Percentiles rank a stretch among this genome's conserved stretches.
These are phyloP conservation scores for Zanthoxylum bungeanum DNA, from an alignment of 345 rosid genomes.

Conservation along the genomic window DNA sequence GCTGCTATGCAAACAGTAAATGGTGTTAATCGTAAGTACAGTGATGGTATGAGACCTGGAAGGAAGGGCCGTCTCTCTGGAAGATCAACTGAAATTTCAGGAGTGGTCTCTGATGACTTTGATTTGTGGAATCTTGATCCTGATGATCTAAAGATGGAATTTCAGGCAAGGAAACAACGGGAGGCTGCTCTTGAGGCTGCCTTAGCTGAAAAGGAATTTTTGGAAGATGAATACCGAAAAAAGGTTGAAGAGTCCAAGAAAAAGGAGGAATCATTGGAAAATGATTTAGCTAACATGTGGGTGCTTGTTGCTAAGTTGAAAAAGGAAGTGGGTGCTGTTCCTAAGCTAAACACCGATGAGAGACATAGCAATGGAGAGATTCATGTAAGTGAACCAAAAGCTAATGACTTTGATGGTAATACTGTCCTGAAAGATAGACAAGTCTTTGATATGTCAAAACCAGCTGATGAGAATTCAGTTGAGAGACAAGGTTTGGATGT, in stretches of 20 bases:
- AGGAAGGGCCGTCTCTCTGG: conserved; percentile 77
- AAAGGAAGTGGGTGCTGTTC: conserved; percentile 60
- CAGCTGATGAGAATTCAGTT: conserved; percentile 46
- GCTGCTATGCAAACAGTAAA: conserved; percentile 36
- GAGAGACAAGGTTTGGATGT: conserved; percentile 52
- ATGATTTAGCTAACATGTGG: conserved; percentile 99
- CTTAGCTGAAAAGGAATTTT: conserved; percentile 73
- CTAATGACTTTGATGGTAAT: conserved; percentile 34
- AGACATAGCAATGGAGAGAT: conserved; percentile 32
- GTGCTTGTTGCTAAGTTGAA: conserved; percentile 98
- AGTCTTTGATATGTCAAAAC: conserved; percentile 40
- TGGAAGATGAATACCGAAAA: conserved; percentile 83
- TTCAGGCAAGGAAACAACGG: conserved; percentile 87
- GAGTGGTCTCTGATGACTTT: conserved; percentile 55
- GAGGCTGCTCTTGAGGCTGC: conserved; percentile 88
- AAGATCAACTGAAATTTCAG: conserved; percentile 54
- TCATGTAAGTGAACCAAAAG: conserved; percentile 34
- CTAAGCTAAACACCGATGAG: conserved; percentile 46
- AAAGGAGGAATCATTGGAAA: conserved; percentile 91
- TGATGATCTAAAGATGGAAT: conserved; percentile 77
- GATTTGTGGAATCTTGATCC: conserved; percentile 80
- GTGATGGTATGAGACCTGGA: conserved; percentile 59
- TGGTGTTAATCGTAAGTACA: conserved; percentile 68
- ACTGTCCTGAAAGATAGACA: conserved; percentile 52
- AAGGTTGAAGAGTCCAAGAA: conserved; percentile 82